Evolutionary conservation across 78 protist species (phyloP).

Genomic region (Andalucia godoyi): DNA sequence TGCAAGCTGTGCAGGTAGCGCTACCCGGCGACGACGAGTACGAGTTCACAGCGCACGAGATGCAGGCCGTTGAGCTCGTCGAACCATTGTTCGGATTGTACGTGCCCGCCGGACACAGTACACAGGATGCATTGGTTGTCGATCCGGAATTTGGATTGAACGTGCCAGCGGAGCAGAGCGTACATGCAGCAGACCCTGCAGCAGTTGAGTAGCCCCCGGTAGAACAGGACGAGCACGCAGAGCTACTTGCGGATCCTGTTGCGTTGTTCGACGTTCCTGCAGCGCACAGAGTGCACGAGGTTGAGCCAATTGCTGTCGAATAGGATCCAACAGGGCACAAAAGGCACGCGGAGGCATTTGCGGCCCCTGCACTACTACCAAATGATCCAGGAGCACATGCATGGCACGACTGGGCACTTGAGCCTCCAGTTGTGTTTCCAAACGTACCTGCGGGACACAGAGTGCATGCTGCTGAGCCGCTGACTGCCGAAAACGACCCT

Average conservation of each 20-base stretch:
- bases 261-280: background rate
- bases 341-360: background rate
- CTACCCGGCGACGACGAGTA: too few relatives aligned
- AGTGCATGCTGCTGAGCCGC: background rate
- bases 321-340: background rate
- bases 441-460: background rate
- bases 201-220: background rate
- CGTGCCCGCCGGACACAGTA: background rate
- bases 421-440: background rate
- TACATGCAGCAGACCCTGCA: background rate
- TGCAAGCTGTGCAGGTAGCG: too few relatives aligned
- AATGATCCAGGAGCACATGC: background rate
- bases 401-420: background rate
- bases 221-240: background rate
- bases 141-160: background rate
- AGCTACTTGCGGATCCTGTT: background rate
- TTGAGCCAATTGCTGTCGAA: background rate
- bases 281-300: background rate
- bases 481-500: too few relatives aligned
- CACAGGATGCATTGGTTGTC: background rate
- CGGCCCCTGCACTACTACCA: background rate
- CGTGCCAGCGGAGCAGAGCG: background rate
- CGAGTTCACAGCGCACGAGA: too few relatives aligned
- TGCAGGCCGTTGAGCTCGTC: too few relatives aligned
- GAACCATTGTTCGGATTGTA: background rate